Base-by-base conservation (phyloP, 768 basidiomycete species). In the Lenzites betulinus region DNA sequence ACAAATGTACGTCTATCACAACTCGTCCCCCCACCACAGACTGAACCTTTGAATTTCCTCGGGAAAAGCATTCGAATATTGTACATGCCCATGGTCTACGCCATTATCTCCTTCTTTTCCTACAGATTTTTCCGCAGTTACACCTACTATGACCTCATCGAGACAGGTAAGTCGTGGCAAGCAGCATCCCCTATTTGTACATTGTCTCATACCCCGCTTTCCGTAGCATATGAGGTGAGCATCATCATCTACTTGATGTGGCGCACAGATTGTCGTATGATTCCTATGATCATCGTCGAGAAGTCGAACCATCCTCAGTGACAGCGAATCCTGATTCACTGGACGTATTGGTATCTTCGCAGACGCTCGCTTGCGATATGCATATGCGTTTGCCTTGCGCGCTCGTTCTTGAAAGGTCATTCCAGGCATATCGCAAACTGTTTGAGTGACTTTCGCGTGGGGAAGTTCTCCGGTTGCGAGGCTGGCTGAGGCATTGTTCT, bases 51-150 rank as follows among this genome's bases (percentile, higher is more conserved):
- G 7, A 39, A 7, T 7, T 13, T 13, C 13, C 9, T 25, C 18
- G 7, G 2, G 30, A 20, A 9, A 15, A 91, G 89, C 59, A 66
- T 92, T n/a, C 85, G 92, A 59, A 85, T 93, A 47, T 69, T 93
- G 63, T 92, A 91, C 66, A 90, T 94, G 91, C 92, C 92, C 2
- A 83, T 86, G 1, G 79, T 93, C 43, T 93, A 90, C 71, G 88
- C 87, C 26, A 75, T 93, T 63, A 83, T 95, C 50, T 92, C 91
- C 1, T 95, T 95, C 77, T 83, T 91, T 66, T 90, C 90, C 26
- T 95, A 92, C 67, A 84, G 93, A 1, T 95, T 77, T 75, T 95
- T 91, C 77, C 83, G 91, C 39, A 76, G 82, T 58, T 94, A 91
- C 68, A 91, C 83, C 42, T 86, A 85, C 67, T 85, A 85, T 66